Evolutionary conservation across 2,329 filamentous ascomycete species (phyloP).

Genomic region (Curvularia sp.): DNA sequence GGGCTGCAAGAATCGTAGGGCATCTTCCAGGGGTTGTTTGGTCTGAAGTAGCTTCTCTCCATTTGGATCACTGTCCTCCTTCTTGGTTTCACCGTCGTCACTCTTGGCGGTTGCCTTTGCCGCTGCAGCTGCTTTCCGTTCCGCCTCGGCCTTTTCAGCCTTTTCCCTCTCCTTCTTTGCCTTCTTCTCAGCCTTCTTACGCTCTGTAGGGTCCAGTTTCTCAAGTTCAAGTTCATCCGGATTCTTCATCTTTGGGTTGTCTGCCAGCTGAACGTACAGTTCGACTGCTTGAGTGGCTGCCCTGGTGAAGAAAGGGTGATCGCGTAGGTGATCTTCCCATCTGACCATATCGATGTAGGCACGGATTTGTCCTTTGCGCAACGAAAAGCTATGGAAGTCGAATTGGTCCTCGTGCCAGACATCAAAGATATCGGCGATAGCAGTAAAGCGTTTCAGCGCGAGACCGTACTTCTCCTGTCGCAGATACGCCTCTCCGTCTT

Average conservation of each 20-base stretch:
- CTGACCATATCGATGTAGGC: constrained; percentile 95
- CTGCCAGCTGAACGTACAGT: constrained; percentile 79
- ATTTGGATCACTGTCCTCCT: constrained; percentile 87
- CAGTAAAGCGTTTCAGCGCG: constrained; percentile 89
- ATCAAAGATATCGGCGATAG: constrained; percentile 91
- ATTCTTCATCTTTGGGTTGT: constrained; percentile 72
- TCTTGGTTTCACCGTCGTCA: constrained; percentile 72
- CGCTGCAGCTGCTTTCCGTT: constrained; percentile 79
- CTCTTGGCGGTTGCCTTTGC: constrained; percentile 64
- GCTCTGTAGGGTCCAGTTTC: constrained; percentile 65
- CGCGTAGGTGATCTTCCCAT: constrained; percentile 90
- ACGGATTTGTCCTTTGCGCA: constrained; percentile 94
- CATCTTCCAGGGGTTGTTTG: constrained; percentile 80
- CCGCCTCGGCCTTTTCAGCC: constrained; percentile 77
- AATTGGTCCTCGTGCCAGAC: constrained; percentile 99
- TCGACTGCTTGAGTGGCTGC: constrained; percentile 82
- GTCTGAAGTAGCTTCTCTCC: constrained; percentile 83
- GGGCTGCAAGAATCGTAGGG: constrained; percentile 83
- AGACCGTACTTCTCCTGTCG: constrained; percentile 82
- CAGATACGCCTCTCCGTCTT: constrained; percentile 89
- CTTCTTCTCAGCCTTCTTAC: constrained; percentile 89
- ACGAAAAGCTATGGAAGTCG: constrained; percentile 96
- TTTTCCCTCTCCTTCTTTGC: constrained; percentile 76
- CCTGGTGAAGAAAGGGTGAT: constrained; percentile 91
- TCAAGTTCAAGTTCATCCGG: constrained; percentile 65